Conservation (phyloP, 345 rosid species). For the Camelina sativa region DNA sequence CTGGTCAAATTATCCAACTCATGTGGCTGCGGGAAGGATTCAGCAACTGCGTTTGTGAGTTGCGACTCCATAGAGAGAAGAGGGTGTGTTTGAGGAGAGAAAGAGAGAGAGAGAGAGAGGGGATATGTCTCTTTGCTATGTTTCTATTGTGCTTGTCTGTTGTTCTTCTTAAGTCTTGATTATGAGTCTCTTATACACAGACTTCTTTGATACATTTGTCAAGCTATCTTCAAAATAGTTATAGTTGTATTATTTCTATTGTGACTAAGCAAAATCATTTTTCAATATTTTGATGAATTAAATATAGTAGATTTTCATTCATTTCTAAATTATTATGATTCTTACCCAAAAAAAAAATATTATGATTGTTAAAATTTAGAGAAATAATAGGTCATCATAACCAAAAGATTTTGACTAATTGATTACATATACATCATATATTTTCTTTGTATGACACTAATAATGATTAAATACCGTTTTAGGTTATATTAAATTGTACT, state of each 20-base stretch:
- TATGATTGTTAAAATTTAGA: neutral
- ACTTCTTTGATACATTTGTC: neutral
- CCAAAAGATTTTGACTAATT: neutral
- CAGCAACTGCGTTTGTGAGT: constrained; percentile 1
- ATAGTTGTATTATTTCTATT: neutral
- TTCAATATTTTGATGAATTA: neutral
- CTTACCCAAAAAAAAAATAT: neutral
- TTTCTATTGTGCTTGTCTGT: neutral
- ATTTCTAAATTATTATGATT: neutral
- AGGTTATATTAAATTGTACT: neutral
- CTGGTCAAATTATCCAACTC: neutral
- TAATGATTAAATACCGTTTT: neutral
- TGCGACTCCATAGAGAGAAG: constrained; percentile 13
- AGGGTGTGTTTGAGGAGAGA: neutral
- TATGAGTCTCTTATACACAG: neutral
- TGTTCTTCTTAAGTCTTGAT: neutral
- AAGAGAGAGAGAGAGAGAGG: constrained; percentile 4
- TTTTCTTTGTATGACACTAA: neutral
- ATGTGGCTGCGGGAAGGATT: neutral
- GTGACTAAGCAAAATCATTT: neutral
- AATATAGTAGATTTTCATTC: constrained; percentile 1
- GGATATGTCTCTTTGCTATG: neutral
- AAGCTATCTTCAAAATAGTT: neutral
- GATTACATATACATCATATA: neutral
- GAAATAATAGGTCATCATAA: neutral